A percentile compares a stretch with the other conserved stretches of the same genome.
phyloP scores from a whole-genome alignment of 169 alveolate species.

The Plasmodium relictum region DNA sequence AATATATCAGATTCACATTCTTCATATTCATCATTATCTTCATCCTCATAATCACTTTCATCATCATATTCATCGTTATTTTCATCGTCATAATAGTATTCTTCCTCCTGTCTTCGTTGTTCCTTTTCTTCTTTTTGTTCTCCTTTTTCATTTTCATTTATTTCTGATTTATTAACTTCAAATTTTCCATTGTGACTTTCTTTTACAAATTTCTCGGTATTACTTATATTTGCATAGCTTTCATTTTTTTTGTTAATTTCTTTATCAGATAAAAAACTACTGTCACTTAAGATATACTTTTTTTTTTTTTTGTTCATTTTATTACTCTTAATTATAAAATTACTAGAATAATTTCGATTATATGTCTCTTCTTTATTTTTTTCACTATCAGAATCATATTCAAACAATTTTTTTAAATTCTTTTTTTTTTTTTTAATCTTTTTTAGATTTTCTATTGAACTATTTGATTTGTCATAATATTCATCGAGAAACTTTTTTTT shows the following conservation, averaged over 20 bases:
- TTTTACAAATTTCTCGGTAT: not conserved
- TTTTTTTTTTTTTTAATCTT: not conserved
- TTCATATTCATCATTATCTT: not conserved
- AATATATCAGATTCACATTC: slow-evolving; percentile 7
- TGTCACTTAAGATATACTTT: slow-evolving; percentile 40
- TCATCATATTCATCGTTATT: not conserved
- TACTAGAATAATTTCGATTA: not conserved
- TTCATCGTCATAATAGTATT: not conserved
- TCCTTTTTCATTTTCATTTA: not conserved
- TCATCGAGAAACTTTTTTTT: slow-evolving; percentile 52
- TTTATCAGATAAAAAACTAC: slow-evolving; percentile 18
- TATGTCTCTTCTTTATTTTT: not conserved
- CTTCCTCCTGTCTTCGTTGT: not conserved
- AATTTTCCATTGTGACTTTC: not conserved
- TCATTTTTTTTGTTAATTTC: not conserved
- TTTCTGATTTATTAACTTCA: not conserved
- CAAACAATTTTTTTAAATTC: slow-evolving; percentile 33
- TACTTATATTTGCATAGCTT: not conserved
- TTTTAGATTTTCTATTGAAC: not conserved
- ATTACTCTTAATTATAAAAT: not conserved
- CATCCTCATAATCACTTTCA: not conserved
- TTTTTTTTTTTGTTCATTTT: slow-evolving; percentile 28
- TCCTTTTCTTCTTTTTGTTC: not conserved
- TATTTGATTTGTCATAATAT: slow-evolving; percentile 22
- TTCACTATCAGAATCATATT: slow-evolving; percentile 20